phyloP scores from a whole-genome alignment of 129 eudicot species.

The Ambrosia artemisiifolia region DNA sequence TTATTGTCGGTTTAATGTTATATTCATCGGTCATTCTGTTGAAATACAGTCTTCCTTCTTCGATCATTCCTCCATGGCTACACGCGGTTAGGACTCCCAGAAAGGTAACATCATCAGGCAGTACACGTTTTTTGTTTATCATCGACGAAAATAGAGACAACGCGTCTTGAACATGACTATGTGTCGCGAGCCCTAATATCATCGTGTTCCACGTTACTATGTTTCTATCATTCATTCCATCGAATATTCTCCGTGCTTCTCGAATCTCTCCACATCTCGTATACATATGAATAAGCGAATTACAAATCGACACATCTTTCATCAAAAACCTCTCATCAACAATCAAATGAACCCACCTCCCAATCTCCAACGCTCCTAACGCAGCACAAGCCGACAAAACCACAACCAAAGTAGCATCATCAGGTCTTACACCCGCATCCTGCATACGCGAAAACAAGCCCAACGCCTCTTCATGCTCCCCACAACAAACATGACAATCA shows the following conservation, averaged over 20 bases:
- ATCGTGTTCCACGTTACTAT: conserved; percentile 48
- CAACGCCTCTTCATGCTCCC: conserved; percentile 32
- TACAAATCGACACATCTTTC: conserved; percentile 25
- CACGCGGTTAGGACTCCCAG: conserved; percentile 53
- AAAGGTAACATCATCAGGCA: conserved; percentile 41
- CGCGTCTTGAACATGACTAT: conserved; percentile 37
- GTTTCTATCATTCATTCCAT: conserved; percentile 30
- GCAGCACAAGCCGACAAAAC: conserved; percentile 45
- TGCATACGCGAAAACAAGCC: conserved; percentile 40
- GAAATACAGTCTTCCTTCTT: conserved; percentile 42
- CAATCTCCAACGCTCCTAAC: conserved; percentile 41
- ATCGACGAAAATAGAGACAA: conserved; percentile 35
- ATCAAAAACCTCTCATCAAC: conserved; percentile 3
- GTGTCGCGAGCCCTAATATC: conserved; percentile 44
- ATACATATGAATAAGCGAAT: conserved; percentile 51
- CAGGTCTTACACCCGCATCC: conserved; percentile 21
- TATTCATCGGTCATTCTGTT: conserved; percentile 27
- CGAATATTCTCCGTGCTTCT: conserved; percentile 35
- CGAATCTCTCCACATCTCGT: conserved; percentile 46
- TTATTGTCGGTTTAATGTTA: conserved; percentile 35
- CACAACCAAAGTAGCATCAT: conserved; percentile 44
- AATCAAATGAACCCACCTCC: conserved; percentile 36
- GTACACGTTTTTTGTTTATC: conserved; percentile 18
- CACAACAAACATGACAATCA: conserved; percentile 46
- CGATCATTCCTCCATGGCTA: conserved; percentile 57